Evolutionary conservation across 2,329 filamentous ascomycete species (phyloP).

Genomic region (Penicillium aurantiogriseum): DNA sequence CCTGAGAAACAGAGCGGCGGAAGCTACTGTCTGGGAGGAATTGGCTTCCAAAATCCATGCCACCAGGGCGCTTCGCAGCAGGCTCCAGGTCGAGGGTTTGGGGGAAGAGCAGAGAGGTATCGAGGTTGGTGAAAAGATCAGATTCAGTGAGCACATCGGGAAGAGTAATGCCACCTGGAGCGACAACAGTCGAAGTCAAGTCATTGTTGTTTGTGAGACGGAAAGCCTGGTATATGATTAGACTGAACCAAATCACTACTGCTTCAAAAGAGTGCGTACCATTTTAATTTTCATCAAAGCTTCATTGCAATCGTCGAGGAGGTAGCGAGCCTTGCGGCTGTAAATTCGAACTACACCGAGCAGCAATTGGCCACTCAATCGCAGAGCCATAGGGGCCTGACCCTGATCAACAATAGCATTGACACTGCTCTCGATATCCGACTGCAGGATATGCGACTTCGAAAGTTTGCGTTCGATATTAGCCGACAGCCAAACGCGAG

Average conservation of each 20-base stretch:
- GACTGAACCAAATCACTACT: background rate
- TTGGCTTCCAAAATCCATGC: conserved; percentile 67
- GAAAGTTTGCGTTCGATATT: conserved; percentile 98
- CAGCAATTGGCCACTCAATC: conserved; percentile 88
- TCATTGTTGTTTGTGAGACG: conserved; percentile 93
- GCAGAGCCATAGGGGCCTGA: conserved; percentile 91
- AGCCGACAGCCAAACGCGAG: conserved; percentile 95
- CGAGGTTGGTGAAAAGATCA: conserved; percentile 79
- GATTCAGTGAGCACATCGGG: conserved; percentile 92
- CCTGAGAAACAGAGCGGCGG: conserved; percentile 49
- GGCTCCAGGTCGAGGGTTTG: conserved; percentile 58
- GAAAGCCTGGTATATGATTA: conserved; percentile 67
- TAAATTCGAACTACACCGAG: conserved; percentile 97
- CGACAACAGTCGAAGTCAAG: conserved; percentile 76
- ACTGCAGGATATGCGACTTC: conserved; percentile 92
- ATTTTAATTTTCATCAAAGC: conserved; percentile 98
- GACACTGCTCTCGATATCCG: conserved; percentile 91
- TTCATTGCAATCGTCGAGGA: conserved; percentile 96
- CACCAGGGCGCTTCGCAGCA: conserved; percentile 36
- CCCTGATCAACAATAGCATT: conserved; percentile 90
- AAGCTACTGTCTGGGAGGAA: conserved; percentile 67
- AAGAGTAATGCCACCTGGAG: conserved; percentile 80
- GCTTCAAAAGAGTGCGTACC: conserved; percentile 54
- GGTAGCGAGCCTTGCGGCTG: conserved; percentile 91
- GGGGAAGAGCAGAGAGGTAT: conserved; percentile 79